Evolutionary conservation across 1,284 basidiomycete species (phyloP).

Genomic region (Apiotrichum porosum): DNA sequence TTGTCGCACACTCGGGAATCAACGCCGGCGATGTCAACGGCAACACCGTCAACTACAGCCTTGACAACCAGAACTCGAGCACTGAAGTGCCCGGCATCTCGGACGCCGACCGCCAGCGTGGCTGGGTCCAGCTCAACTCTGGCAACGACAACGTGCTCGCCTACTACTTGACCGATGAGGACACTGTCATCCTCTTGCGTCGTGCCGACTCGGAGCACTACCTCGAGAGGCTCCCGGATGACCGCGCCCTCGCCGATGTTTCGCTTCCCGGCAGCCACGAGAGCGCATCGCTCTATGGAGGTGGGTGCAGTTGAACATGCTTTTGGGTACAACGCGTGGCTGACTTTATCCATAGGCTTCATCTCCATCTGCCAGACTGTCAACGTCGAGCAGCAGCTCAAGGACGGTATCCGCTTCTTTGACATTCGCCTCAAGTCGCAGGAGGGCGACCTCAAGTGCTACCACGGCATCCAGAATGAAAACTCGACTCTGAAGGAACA

Average conservation of each 20-base stretch:
- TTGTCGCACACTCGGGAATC: too few relatives aligned
- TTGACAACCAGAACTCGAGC: slow-evolving; percentile 5
- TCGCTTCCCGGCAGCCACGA: slow-evolving; percentile 14
- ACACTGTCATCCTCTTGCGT: slow-evolving; percentile 12
- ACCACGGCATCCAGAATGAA: slow-evolving; percentile 72
- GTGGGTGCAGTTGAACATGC: slow-evolving; percentile 5
- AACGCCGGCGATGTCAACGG: too few relatives aligned
- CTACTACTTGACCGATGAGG: slow-evolving; percentile 7
- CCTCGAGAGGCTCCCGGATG: slow-evolving; percentile 13
- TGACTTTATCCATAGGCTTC: slow-evolving; percentile 12
- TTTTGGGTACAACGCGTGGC: too few relatives aligned
- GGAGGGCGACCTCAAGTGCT: slow-evolving; percentile 54
- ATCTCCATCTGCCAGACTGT: slow-evolving; percentile 46
- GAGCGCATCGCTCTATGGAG: slow-evolving; percentile 8
- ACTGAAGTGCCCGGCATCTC: slow-evolving; percentile 1
- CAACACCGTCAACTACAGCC: slow-evolving; percentile 5
- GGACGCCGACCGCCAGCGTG: slow-evolving; percentile 7
- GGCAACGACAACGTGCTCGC: slow-evolving; percentile 5
- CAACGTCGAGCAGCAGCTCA: slow-evolving; percentile 40
- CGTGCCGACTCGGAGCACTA: slow-evolving; percentile 2
- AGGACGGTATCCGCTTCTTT: slow-evolving; percentile 63
- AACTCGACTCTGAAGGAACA: slow-evolving; percentile 60
- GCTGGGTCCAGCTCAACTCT: slow-evolving; percentile 12
- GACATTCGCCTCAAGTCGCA: slow-evolving; percentile 73
- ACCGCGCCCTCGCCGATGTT: slow-evolving; percentile 15